A percentile compares a stretch with the other conserved stretches of the same genome.
Conservation (phyloP, 169 alveolate species). For the Plasmodium gonderi region DNA sequence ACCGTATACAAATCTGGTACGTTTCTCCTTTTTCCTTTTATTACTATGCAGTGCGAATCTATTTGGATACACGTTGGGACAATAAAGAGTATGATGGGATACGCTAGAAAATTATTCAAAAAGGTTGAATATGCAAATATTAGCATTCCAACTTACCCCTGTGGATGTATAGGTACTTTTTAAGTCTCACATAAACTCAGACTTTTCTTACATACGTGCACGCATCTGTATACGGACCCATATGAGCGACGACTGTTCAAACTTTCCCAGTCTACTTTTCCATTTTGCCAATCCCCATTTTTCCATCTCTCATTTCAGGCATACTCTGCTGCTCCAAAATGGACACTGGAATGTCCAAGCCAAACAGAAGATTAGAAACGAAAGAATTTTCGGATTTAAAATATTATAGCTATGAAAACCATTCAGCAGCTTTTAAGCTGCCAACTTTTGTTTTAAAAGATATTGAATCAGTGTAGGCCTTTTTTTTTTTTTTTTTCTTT, state of each 20-base stretch:
- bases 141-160: conserved; percentile 73
- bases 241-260: not conserved
- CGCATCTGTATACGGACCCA: not conserved
- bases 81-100: conserved; percentile 60
- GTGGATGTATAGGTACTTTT: conserved; percentile 70
- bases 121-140: conserved; percentile 75
- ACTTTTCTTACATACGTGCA: no score
- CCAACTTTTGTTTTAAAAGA: conserved; percentile 57
- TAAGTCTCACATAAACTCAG: not conserved
- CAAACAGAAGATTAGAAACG: conserved; percentile 31
- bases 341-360: conserved; percentile 54
- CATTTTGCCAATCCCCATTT: not conserved
- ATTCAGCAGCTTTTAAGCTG: conserved; percentile 37
- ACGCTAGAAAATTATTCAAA: conserved; percentile 49
- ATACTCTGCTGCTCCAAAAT: conserved; percentile 62
- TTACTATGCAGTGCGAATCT: conserved; percentile 70
- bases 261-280: not conserved
- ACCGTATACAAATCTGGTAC: not conserved
- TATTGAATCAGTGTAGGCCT: conserved; percentile 41
- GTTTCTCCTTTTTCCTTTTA: not conserved
- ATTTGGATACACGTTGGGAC: conserved; percentile 67
- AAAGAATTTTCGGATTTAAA: conserved; percentile 36
- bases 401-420: conserved; percentile 62
- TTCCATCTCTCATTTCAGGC: not conserved
- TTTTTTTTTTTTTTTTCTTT: no score